phyloP scores from a whole-genome alignment of 2,329 filamentous ascomycete species.

The Malbranchea cinnamomea region DNA sequence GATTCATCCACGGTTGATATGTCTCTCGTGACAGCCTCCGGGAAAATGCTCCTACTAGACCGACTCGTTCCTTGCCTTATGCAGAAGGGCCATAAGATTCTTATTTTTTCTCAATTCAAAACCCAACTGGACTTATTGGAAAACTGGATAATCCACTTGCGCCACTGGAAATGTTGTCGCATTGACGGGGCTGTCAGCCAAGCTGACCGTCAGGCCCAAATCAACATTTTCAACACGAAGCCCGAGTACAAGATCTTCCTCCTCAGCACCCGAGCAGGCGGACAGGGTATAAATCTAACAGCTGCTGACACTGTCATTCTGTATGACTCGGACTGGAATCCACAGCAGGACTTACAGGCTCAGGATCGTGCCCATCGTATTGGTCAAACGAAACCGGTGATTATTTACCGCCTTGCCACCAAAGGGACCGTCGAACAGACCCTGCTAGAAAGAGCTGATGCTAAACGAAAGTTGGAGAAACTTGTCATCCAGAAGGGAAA shows the following conservation, averaged over 20 bases:
- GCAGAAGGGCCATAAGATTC: constrained; percentile 63
- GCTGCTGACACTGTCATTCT: constrained; percentile 95
- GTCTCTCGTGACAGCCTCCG: constrained; percentile 68
- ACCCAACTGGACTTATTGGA: constrained; percentile 83
- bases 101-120: constrained; percentile 95
- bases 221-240: constrained; percentile 56
- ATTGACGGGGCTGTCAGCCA: constrained; percentile 84
- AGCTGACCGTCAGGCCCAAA: constrained; percentile 52
- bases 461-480: constrained; percentile 83
- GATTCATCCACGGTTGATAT: constrained; percentile 54
- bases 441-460: constrained; percentile 72
- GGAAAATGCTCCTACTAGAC: constrained; percentile 92
- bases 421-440: constrained; percentile 85
- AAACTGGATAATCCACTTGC: constrained; percentile 67
- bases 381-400: constrained; percentile 78
- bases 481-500: constrained; percentile 89
- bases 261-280: constrained; percentile 78
- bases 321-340: constrained; percentile 92
- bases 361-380: constrained; percentile 93
- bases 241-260: constrained; percentile 61
- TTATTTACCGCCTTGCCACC: constrained; percentile 87
- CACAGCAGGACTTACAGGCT: constrained; percentile 90
- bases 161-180: constrained; percentile 67
- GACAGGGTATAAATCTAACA: constrained; percentile 98
- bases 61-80: constrained; percentile 67